Conservation (phyloP, 345 rosid genomes). For the Gossypium thurberi region DNA sequence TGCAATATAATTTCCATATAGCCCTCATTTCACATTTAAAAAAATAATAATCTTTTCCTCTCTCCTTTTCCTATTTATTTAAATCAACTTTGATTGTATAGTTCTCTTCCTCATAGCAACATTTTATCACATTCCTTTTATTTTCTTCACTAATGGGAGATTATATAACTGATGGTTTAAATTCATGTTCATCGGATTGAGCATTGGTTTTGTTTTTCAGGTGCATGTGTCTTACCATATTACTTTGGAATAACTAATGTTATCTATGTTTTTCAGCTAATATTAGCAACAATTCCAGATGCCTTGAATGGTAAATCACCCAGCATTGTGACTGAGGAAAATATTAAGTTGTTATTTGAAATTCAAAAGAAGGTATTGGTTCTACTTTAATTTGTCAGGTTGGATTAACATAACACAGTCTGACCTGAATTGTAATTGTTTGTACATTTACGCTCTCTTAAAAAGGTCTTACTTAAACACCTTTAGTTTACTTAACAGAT, state of each 20-base stretch:
- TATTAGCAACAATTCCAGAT: slow-evolving; percentile 70
- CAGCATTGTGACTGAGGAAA: slow-evolving; percentile 74
- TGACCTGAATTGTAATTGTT: neutral
- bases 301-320: slow-evolving; percentile 41
- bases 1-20: neutral
- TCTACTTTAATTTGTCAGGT: slow-evolving; percentile 8
- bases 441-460: neutral
- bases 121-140: neutral
- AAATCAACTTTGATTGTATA: neutral
- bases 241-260: slow-evolving; percentile 15
- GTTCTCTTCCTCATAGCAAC: neutral
- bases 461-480: slow-evolving; percentile 3
- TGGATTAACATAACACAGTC: neutral
- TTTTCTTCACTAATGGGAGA: neutral
- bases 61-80: neutral
- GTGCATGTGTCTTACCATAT: neutral
- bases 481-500: slow-evolving; percentile 41
- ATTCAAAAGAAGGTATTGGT: slow-evolving; percentile 77
- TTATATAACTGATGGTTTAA: neutral
- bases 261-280: slow-evolving; percentile 48
- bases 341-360: slow-evolving; percentile 84
- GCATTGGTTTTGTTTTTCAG: neutral
- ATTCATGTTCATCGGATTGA: neutral
- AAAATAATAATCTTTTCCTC: neutral
- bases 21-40: neutral